Conservation (phyloP, 257 asterid genomes). For the Ehretia macrophylla region DNA sequence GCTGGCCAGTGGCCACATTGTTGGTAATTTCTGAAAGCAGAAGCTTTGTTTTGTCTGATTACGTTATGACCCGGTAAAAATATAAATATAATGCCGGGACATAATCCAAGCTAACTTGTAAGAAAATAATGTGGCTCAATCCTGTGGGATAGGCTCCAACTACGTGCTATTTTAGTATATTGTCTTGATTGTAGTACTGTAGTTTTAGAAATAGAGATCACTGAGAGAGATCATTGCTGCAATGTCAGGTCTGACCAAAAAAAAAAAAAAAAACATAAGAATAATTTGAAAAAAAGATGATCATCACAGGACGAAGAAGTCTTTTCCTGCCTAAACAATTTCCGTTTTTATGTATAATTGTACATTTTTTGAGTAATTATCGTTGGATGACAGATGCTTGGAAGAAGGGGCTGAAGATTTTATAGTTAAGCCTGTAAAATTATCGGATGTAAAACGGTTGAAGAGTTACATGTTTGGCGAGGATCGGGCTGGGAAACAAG, state of each 20-base stretch:
- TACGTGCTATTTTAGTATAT: not conserved
- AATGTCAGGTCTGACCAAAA: not conserved
- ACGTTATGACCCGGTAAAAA: too few species aligned
- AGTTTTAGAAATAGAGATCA: not conserved
- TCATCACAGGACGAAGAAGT: too few species aligned
- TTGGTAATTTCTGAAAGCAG: not conserved
- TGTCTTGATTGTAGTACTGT: not conserved
- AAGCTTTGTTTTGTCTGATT: not conserved
- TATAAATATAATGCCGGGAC: too few species aligned
- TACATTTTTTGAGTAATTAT: not conserved
- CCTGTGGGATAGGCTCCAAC: too few species aligned
- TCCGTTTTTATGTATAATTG: too few species aligned
- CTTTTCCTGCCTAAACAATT: too few species aligned
- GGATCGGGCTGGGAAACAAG: slow-evolving; percentile 28
- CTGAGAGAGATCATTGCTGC: not conserved
- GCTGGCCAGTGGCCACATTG: not conserved
- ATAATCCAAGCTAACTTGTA: too few species aligned
- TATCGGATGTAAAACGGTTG: slow-evolving; percentile 72
- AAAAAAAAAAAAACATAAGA: too few species aligned
- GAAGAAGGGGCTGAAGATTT: slow-evolving; percentile 98
- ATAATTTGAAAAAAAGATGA: too few species aligned
- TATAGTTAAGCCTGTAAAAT: slow-evolving; percentile 79
- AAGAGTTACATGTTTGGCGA: slow-evolving; percentile 74
- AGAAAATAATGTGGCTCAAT: too few species aligned
- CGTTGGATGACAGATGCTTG: slow-evolving; percentile 58